Base-by-base conservation (phyloP, 306 rosid genomes). In the Ormosia semicastrata region DNA sequence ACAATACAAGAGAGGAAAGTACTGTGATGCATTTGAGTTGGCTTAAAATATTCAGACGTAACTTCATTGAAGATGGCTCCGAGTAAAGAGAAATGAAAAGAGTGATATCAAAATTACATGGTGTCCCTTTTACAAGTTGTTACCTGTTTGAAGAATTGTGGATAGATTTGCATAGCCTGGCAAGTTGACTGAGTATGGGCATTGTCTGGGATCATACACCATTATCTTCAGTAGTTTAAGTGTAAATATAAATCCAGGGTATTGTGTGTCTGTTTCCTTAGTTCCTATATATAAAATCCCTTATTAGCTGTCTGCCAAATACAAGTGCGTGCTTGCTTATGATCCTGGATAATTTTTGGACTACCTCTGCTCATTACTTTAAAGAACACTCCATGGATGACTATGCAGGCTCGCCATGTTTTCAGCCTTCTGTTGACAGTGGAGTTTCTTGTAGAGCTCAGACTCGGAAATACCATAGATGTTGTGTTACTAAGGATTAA, bases 231-330 rank as follows among this genome's bases (percentile, higher is more conserved):
- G 69, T 84, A 84, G 76, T 73, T 81, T 75, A 71, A 73, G 81
- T 89, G 92, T 89, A 84, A 66, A 89, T 86, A 86, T 64, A 75
- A 68, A 82, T 58, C 59, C 71, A 75, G 82, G 88, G 79, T 74
- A 49, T 74, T 78, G 66, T 66, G 60, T 65, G 57, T 57, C 86
- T 70, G 71, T 80, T 69, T 13, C 49, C 50, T 47, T 78, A 74
- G 74, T 78, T 75, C 81, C 44, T 41, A 67, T 71, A 37, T 81
- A 81, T 73, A 65, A 75, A 57, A 73, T 72, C 79, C 65, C 60
- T 63, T 18, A 24, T 46, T 73, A 77, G 69, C 78, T 67, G 80
- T 76, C 85, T 41, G 56, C 34, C 67, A 52, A 65, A 84, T 76
- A 50, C 79, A 80, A 84, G 82, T 69, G 60, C 67, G 64, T 13